phyloP scores from a whole-genome alignment of 306 rosid genomes.

The Vicia villosa region DNA sequence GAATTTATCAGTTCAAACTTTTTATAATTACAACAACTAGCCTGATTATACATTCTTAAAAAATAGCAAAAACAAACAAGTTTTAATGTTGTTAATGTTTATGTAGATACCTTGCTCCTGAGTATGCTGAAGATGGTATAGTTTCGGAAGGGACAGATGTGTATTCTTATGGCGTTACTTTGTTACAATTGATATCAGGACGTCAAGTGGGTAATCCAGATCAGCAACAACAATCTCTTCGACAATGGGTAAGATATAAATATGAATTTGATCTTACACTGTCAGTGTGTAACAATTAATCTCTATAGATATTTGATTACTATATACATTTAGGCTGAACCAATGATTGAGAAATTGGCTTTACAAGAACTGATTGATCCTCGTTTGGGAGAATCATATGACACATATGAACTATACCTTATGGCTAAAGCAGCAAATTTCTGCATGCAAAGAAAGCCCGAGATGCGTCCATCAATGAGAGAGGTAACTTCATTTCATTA shows the following conservation, averaged over 20 bases:
- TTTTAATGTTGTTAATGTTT: slow-evolving; percentile 6
- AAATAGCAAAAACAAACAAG: not conserved
- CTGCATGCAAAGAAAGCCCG: slow-evolving; percentile 64
- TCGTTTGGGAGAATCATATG: slow-evolving; percentile 68
- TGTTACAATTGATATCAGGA: slow-evolving; percentile 77
- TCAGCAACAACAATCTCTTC: slow-evolving; percentile 50
- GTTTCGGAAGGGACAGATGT: slow-evolving; percentile 74
- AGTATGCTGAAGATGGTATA: slow-evolving; percentile 76
- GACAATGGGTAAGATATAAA: slow-evolving; percentile 69
- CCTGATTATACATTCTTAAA: not conserved
- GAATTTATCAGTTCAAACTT: slow-evolving; percentile 26
- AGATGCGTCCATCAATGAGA: slow-evolving; percentile 74
- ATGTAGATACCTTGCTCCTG: slow-evolving; percentile 82
- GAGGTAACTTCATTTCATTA: slow-evolving; percentile 45
- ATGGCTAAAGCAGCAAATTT: slow-evolving; percentile 75
- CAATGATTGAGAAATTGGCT: slow-evolving; percentile 61
- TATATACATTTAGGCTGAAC: slow-evolving; percentile 56
- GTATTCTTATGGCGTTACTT: slow-evolving; percentile 65
- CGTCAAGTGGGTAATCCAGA: slow-evolving; percentile 51
- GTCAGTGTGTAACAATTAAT: not conserved
- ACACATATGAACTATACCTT: slow-evolving; percentile 57
- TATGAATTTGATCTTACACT: not conserved
- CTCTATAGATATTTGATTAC: too few species aligned
- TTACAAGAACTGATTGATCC: slow-evolving; percentile 72
- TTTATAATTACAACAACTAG: not conserved